phyloP scores from a whole-genome alignment of 345 rosid species.

The Geranium rotundifolium region DNA sequence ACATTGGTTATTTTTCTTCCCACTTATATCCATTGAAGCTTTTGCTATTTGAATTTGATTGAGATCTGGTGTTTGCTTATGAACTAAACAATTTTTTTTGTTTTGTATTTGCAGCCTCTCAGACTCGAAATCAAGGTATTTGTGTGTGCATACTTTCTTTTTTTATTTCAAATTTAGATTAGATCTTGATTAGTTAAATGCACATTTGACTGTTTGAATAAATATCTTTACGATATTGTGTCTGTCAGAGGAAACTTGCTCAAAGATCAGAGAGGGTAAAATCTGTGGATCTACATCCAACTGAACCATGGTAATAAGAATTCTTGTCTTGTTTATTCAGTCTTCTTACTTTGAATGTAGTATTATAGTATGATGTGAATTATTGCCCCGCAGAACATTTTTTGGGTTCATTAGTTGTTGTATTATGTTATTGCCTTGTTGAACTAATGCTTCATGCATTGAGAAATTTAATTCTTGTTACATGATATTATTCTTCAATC shows the following conservation, averaged over 20 bases:
- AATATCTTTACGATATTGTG: not conserved
- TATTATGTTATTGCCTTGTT: too few relatives aligned
- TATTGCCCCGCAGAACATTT: too few relatives aligned
- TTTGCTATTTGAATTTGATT: not conserved
- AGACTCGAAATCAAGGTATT: conserved; percentile 14
- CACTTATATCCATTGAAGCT: too few relatives aligned
- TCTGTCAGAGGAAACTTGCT: conserved; percentile 9
- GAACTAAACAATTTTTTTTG: conserved; percentile 1
- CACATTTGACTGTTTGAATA: not conserved
- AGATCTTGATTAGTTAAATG: too few relatives aligned
- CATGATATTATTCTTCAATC: too few relatives aligned
- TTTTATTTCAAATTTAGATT: too few relatives aligned
- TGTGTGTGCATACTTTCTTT: not conserved
- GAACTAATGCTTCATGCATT: too few relatives aligned
- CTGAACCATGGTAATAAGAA: conserved; percentile 23
- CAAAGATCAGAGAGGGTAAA: conserved; percentile 27
- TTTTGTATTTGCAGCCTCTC: conserved; percentile 9
- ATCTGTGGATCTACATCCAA: conserved; percentile 29
- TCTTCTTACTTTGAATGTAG: not conserved
- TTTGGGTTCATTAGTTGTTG: too few relatives aligned
- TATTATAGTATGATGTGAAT: not conserved
- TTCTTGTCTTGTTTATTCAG: not conserved
- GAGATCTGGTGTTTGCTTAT: not conserved
- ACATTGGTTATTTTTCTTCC: too few relatives aligned
- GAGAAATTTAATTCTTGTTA: too few relatives aligned